Base-by-base conservation (phyloP, 1,284 basidiomycete species). In the Cutaneotrichosporon sp. region DNA sequence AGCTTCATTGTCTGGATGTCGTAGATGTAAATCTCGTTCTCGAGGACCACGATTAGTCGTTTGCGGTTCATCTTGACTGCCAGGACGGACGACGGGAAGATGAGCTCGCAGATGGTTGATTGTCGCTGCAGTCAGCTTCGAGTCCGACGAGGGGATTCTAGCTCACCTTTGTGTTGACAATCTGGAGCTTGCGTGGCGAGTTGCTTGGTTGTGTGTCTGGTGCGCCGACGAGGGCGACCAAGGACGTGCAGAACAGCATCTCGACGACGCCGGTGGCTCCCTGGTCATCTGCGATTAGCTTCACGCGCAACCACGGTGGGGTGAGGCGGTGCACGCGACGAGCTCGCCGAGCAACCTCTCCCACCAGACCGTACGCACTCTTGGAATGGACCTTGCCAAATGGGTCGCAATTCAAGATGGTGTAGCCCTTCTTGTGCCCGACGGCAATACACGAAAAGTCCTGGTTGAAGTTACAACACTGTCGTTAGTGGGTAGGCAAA, bases 1-100 rank as follows among this genome's bases (percentile, higher is more conserved):
- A 98, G 80, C 65, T 93, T 88, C 94, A 98, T 97, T 65, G 97
- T 99, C 56, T 87, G 90, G 65, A 98, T 97, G 70, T 98, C 94
- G 70, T 98, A 98, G 53, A 97, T 92, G 77, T 97, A 99, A 55
- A 99, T 96, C 74, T 97, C 91, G 39, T 84, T 83, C 70, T 97
- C 93, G 50, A 98, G 82, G 8, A 98, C 88, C 58, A 98, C 94
- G 35, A 97, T 89, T 20, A 99, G 82, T 0, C 92, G 87, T 76
- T 96, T 92, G 52, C 96, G 82, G 77, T 99, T 98, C 68, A 99
- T 82, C 77, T 96, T 97, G 70, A 98, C 93, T 5, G 89, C 85
- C 23, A 97, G 83, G 55, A 99, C 93, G 1, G 91, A 90, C 1
- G 91, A 92, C 0, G 94, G 94, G 73, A 98, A 99, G 15, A 94